Base-by-base conservation (phyloP, 345 rosid species). In the Cardiospermum halicacabum region DNA sequence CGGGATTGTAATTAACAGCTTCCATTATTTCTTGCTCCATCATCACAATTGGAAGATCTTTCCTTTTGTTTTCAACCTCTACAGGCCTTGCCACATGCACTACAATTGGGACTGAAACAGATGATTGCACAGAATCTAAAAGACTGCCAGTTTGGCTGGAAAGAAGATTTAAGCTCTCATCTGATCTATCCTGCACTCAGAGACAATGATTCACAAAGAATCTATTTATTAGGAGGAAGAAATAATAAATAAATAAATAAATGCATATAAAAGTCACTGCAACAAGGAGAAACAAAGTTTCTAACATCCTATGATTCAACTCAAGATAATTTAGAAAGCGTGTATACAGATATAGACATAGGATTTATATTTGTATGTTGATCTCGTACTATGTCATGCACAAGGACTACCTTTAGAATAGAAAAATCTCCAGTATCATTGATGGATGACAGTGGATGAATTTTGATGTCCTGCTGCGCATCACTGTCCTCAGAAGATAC, bases 21-120 rank as follows among this genome's bases (percentile, higher is more conserved):
- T 90, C 96, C 98, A 93, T 90, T 56, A 90, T 88, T 78, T 93
- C 98, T 70, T 90, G 98, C 80, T 93, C 98, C 98, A 93, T 90
- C 96, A 88, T 90, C 66, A 93, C 85, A 47, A 93, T 86, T 0
- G 97, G 96, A 77, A 90, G 98, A 76, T 88, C 85, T 75, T 79
- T 90, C 79, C 97, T 77, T 37, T 77, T 77, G 48, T 79, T 77
- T 53, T 86, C 94, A 66, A 90, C 83, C 53, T 82, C 96, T 16
- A 71, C 75, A 60, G 94, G 92, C 82, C 97, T 82, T 3, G 69
- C 72, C 21, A 88, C 97, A 72, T 80, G 86, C 66, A 90, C 92
- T 43, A 93, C 81, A 62, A 65, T 79, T 42, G 90, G 86, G 24
- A 75, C 27, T 55, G 68, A 68, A 66, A 64, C 50, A 67, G 74